phyloP scores from a whole-genome alignment of 257 asterid species.

The Craterostigma plantagineum region DNA sequence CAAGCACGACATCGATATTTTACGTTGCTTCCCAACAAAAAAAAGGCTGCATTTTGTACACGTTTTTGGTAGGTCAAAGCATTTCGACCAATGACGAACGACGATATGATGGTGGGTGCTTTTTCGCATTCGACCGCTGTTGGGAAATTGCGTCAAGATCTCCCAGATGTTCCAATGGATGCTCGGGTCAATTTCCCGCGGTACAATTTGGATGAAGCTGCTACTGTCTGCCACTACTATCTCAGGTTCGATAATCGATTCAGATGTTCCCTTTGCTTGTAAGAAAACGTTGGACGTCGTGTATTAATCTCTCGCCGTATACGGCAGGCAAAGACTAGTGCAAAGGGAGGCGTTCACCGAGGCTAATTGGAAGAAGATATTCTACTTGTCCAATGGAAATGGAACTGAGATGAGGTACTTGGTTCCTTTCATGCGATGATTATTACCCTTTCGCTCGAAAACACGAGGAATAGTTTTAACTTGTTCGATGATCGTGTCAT shows the following conservation, averaged over 20 bases:
- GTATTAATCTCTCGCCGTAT: background rate
- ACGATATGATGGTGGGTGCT: conserved; percentile 90
- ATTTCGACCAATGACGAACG: conserved; percentile 80
- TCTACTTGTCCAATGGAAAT: conserved; percentile 74
- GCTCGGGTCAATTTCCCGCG: conserved; percentile 62
- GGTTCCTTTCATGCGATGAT: conserved; percentile 82
- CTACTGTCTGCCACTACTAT: conserved; percentile 66
- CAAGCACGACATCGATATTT: too few relatives aligned
- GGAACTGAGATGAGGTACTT: conserved; percentile 82
- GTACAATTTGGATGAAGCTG: conserved; percentile 24
- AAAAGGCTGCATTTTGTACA: background rate
- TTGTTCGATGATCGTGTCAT: too few relatives aligned
- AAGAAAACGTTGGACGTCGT: background rate
- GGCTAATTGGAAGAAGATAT: conserved; percentile 93
- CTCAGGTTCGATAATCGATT: conserved; percentile 39
- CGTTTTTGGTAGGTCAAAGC: conserved; percentile 54
- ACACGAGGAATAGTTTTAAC: background rate
- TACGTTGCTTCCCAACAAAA: too few relatives aligned
- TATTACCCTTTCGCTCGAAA: background rate
- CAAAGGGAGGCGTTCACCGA: conserved; percentile 61
- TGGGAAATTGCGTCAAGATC: conserved; percentile 73
- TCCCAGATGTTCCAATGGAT: conserved; percentile 80
- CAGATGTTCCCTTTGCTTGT: background rate
- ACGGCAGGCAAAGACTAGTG: conserved; percentile 74
- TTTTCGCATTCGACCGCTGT: conserved; percentile 94